Evolutionary conservation across 805 yeast genomes (phyloP).

Genomic region (Candida namnaoensis): DNA sequence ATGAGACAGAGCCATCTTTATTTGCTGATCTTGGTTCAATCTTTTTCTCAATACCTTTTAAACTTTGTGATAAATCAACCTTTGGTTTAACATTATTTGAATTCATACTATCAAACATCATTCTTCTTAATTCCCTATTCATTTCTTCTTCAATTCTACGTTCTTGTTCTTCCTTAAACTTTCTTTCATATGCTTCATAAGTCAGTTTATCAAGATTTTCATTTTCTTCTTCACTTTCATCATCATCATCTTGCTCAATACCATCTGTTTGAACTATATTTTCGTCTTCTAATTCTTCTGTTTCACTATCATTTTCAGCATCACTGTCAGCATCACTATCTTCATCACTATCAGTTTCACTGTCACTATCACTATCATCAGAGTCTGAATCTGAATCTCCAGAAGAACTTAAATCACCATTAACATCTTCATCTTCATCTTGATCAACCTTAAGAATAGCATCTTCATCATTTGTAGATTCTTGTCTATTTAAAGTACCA

Average conservation of each 20-base stretch:
- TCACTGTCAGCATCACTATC: conserved; percentile 15
- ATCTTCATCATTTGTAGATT: conserved; percentile 1
- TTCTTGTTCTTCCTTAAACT: conserved; percentile 30
- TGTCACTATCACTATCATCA: conserved; percentile 10
- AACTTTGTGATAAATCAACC: conserved; percentile 9
- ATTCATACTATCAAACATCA: conserved; percentile 44
- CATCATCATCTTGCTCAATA: conserved; percentile 12
- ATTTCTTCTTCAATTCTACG: conserved; percentile 39
- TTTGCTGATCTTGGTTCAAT: background rate
- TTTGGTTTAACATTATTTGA: conserved; percentile 7
- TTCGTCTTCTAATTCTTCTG: conserved; percentile 18
- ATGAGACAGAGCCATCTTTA: conserved; percentile 22
- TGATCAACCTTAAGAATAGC: conserved; percentile 18
- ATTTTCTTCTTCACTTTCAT: conserved; percentile 15
- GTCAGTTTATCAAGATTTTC: conserved; percentile 21
- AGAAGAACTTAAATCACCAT: conserved; percentile 19
- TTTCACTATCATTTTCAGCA: conserved; percentile 18
- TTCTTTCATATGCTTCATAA: conserved; percentile 28
- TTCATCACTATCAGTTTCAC: conserved; percentile 14
- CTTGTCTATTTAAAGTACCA: background rate
- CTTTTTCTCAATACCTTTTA: background rate
- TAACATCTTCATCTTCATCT: conserved; percentile 18
- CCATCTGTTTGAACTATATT: conserved; percentile 12
- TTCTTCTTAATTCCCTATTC: conserved; percentile 45
- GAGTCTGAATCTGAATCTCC: conserved; percentile 12